Evolutionary conservation across 1,284 basidiomycete genomes (phyloP).

Genomic region (Puccinia sorghi): DNA sequence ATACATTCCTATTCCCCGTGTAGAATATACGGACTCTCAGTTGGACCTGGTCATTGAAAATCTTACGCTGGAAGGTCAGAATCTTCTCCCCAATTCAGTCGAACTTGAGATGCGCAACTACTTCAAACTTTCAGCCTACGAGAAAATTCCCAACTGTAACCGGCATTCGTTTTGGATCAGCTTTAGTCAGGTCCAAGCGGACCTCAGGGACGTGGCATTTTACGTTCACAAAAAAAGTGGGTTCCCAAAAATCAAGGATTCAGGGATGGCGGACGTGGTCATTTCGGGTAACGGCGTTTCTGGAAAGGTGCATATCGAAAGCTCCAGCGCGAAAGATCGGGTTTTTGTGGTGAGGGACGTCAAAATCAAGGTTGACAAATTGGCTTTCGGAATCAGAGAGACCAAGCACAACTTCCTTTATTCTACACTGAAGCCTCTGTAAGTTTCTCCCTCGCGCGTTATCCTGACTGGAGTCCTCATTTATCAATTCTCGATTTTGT

Average conservation of each 20-base stretch:
- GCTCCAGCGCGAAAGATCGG: slow-evolving; percentile 59
- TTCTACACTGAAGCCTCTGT: slow-evolving; percentile 67
- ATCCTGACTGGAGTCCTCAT: not conserved
- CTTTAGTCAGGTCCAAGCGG: slow-evolving; percentile 80
- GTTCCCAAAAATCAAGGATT: slow-evolving; percentile 77
- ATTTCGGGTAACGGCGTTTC: slow-evolving; percentile 72
- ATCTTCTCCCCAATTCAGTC: slow-evolving; percentile 75
- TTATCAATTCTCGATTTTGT: not conserved
- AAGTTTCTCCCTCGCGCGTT: not conserved
- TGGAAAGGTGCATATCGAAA: slow-evolving; percentile 63
- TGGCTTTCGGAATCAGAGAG: slow-evolving; percentile 88
- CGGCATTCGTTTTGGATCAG: slow-evolving; percentile 49
- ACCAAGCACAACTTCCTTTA: slow-evolving; percentile 87
- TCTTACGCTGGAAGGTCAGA: slow-evolving; percentile 79
- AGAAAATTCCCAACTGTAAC: slow-evolving; percentile 60
- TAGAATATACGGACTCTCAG: slow-evolving; percentile 81
- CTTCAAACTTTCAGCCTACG: slow-evolving; percentile 62
- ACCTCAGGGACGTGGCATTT: slow-evolving; percentile 87
- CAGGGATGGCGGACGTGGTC: slow-evolving; percentile 86
- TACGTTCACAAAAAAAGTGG: slow-evolving; percentile 65
- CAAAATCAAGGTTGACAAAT: slow-evolving; percentile 74
- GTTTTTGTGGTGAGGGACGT: slow-evolving; percentile 79
- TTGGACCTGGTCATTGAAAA: slow-evolving; percentile 91
- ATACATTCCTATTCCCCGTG: slow-evolving; percentile 47
- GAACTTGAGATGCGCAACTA: slow-evolving; percentile 79